phyloP scores from a whole-genome alignment of 169 alveolate genomes.

The Cryptosporidium sp. region DNA sequence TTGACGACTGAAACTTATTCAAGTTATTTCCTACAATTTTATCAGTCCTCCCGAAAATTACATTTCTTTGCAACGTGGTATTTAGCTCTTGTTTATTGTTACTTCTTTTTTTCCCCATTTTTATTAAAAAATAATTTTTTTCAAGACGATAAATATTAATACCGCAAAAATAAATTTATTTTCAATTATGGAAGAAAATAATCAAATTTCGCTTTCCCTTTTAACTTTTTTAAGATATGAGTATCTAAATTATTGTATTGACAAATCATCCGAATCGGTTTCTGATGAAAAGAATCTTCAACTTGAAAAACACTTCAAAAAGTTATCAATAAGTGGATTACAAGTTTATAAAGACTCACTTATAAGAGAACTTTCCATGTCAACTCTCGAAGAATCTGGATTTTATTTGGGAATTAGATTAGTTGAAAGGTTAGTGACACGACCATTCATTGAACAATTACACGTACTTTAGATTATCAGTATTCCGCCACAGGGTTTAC shows the following conservation, averaged over 20 bases:
- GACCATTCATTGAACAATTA: neutral
- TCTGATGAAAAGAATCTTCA: slow-evolving; percentile 37
- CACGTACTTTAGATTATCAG: slow-evolving; percentile 34
- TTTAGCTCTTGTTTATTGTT: neutral
- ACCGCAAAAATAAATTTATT: neutral
- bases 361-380: slow-evolving; percentile 52
- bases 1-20: neutral
- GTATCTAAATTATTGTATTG: slow-evolving; percentile 44
- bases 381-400: slow-evolving; percentile 66
- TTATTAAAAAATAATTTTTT: neutral
- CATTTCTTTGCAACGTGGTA: neutral
- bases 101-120: slow-evolving; percentile 36
- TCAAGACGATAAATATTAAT: neutral
- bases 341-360: slow-evolving; percentile 35
- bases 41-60: neutral
- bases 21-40: neutral
- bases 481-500: slow-evolving; percentile 54
- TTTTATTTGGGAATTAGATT: slow-evolving; percentile 58
- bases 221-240: slow-evolving; percentile 66
- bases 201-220: slow-evolving; percentile 47
- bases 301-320: neutral
- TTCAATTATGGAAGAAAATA: slow-evolving; percentile 15
- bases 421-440: slow-evolving; percentile 63
- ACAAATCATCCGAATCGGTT: slow-evolving; percentile 17
- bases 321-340: slow-evolving; percentile 7